Conservation (phyloP, 257 asterid genomes). For the Rhazya stricta region DNA sequence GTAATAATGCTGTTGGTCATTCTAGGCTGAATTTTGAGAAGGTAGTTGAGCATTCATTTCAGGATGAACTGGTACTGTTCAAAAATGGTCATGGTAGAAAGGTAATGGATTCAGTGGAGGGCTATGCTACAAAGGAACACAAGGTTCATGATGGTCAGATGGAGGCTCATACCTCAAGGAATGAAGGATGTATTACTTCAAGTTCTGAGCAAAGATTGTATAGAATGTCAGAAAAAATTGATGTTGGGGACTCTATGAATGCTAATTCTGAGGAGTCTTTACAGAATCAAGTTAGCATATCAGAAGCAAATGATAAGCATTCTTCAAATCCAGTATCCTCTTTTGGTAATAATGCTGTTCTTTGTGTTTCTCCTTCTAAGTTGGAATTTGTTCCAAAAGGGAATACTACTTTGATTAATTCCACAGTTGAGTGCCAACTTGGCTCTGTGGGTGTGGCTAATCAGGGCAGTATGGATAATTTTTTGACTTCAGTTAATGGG, state of each 20-base stretch:
- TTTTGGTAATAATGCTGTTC: conserved; percentile 14
- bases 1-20: no score
- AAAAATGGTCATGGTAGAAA: conserved; percentile 19
- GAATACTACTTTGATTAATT: conserved; percentile 23
- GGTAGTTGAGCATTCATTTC: conserved; percentile 23
- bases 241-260: conserved; percentile 21
- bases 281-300: conserved; percentile 14
- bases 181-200: conserved; percentile 25
- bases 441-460: conserved; percentile 19
- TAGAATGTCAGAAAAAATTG: conserved; percentile 26
- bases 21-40: conserved; percentile 23
- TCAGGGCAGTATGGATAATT: conserved; percentile 21
- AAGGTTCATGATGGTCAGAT: conserved; percentile 20
- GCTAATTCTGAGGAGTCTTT: conserved; percentile 25
- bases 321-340: background rate
- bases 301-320: conserved; percentile 15
- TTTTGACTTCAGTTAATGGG: conserved; percentile 17
- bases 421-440: conserved; percentile 20
- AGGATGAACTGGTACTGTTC: conserved; percentile 13
- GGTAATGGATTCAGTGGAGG: conserved; percentile 23
- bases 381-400: conserved; percentile 32
- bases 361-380: conserved; percentile 18
- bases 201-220: conserved; percentile 24
- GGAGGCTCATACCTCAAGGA: conserved; percentile 15
- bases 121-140: conserved; percentile 22